Conservation (phyloP, 352 stramenopile genomes). For the Phytophthora ramorum region DNA sequence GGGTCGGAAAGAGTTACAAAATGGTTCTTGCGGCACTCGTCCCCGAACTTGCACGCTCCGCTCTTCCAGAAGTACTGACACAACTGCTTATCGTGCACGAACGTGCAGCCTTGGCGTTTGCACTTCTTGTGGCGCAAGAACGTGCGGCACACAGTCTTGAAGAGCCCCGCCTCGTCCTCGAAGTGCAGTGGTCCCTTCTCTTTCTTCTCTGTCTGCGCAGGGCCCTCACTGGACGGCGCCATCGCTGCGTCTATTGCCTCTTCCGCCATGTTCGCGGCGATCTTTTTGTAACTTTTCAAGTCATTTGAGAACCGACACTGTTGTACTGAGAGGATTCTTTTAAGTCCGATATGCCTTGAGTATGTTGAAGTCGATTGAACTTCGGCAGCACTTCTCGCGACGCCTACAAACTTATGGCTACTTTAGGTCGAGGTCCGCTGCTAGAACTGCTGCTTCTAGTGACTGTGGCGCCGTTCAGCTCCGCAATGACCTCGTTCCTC, state of each 20-base stretch:
- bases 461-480: slow-evolving; percentile 52
- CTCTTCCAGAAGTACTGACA: slow-evolving; percentile 56
- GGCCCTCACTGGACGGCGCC: slow-evolving; percentile 3
- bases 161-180: slow-evolving; percentile 57
- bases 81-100: slow-evolving; percentile 64
- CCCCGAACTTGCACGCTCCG: slow-evolving; percentile 60
- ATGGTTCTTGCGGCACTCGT: slow-evolving; percentile 66
- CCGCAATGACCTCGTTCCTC: slow-evolving; percentile 47
- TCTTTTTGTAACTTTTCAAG: slow-evolving; percentile 3
- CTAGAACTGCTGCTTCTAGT: slow-evolving; percentile 21
- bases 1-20: slow-evolving; percentile 43
- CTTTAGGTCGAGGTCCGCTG: slow-evolving; percentile 26
- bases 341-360: no score
- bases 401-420: slow-evolving; percentile 36
- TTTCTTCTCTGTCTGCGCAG: slow-evolving; percentile 15
- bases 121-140: slow-evolving; percentile 58
- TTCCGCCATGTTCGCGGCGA: slow-evolving; percentile 16
- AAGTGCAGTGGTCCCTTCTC: slow-evolving; percentile 40
- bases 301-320: no score
- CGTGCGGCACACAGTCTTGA: slow-evolving; percentile 68
- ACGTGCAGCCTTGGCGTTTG: slow-evolving; percentile 40
- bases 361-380: no score
- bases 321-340: no score
- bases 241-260: slow-evolving; percentile 8
- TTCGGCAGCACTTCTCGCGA: neutral